These are phyloP conservation scores for Cryomyces minteri DNA, from an alignment of 495 filamentous ascomycete species.

Conservation along the genomic window DNA sequence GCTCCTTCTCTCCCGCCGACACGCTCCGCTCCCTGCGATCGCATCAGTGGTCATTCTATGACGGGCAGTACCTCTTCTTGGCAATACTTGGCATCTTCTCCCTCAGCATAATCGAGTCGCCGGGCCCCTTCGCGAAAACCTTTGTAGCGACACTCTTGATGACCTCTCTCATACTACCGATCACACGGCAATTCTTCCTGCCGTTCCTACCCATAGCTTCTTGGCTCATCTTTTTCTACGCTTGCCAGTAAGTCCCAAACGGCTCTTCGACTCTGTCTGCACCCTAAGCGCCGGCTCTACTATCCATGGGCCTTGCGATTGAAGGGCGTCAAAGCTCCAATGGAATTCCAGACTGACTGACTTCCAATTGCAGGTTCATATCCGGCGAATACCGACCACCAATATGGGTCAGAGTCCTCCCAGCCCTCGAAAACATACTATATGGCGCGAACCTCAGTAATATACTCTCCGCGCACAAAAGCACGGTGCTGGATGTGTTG, in stretches of 20 bases:
- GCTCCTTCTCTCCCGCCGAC: slow-evolving; percentile 58
- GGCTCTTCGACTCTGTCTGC: not conserved
- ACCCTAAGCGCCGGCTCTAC: slow-evolving; percentile 2
- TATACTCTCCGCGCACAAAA: slow-evolving; percentile 75
- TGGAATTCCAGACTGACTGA: not conserved
- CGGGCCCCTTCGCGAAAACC: slow-evolving; percentile 54
- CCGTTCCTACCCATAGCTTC: slow-evolving; percentile 66
- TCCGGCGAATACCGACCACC: slow-evolving; percentile 67
- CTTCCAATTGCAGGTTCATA: slow-evolving; percentile 45
- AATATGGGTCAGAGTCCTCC: slow-evolving; percentile 88
- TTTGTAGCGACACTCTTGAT: slow-evolving; percentile 45
- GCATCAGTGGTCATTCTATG: slow-evolving; percentile 70
- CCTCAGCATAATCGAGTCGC: slow-evolving; percentile 56
- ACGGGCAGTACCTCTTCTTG: slow-evolving; percentile 67
- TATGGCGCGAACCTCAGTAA: slow-evolving; percentile 94
- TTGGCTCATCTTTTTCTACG: slow-evolving; percentile 78
- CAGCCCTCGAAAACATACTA: slow-evolving; percentile 89
- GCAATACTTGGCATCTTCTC: slow-evolving; percentile 61
- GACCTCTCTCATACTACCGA: slow-evolving; percentile 58
- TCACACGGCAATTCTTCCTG: slow-evolving; percentile 79
- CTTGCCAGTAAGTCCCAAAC: slow-evolving; percentile 54
- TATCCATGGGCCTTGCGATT: not conserved
- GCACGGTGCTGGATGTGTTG: slow-evolving; percentile 61
- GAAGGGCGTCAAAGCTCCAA: not conserved
- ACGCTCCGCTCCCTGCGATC: slow-evolving; percentile 51